Evolutionary conservation across 2,329 filamentous ascomycete genomes (phyloP), one percentile per base, ranked within the genome.

Genomic region (Paramyrothecium sp.): DNA sequence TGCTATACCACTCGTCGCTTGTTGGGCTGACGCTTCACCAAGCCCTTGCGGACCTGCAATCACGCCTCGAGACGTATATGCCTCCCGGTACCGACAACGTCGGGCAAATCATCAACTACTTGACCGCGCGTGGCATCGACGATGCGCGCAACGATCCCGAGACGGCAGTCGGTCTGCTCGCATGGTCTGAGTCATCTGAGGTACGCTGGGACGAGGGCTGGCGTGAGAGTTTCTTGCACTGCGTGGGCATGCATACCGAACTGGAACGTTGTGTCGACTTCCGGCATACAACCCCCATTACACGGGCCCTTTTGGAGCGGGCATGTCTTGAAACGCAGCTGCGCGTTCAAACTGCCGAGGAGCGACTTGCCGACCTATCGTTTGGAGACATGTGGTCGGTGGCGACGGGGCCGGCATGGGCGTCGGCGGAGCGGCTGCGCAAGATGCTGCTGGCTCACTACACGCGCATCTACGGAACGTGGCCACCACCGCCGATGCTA

Each of bases 181-280:
- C 84, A 0, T 91, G 87, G 84, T 81, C 85, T 2, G 89, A 91
- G 63, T 77, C 77, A n/a, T 76, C 80, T 2, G 79, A 76, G 19
- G 82, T 90, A 10, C 78, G 78, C 5, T 89, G 87, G 86, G 80
- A 85, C 49, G 83, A 87, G 60, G 86, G 87, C 1, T 91, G 87
- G 79, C 78, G 82, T 17, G 88, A 90, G 67, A 81, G 81, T 23
- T 91, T 89, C 63, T 75, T 85, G 7, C 88, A 91, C 66, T 84
- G 84, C 61, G 82, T 82, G 3, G 89, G 89, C 23, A 85, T 89
- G 81, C 86, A 81, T 49, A 51, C 53, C n/a, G 75, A 71, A 22
- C 69, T 86, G n/a, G 81, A 86, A 59, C 62, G 64, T 3, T 78
- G 76, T 21, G 72, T 79, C 12, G 87, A 89, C 63, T 90, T 82